These are phyloP conservation scores for Alternaria sp. DNA, from an alignment of 2,329 filamentous ascomycete genomes.

Conservation along the genomic window DNA sequence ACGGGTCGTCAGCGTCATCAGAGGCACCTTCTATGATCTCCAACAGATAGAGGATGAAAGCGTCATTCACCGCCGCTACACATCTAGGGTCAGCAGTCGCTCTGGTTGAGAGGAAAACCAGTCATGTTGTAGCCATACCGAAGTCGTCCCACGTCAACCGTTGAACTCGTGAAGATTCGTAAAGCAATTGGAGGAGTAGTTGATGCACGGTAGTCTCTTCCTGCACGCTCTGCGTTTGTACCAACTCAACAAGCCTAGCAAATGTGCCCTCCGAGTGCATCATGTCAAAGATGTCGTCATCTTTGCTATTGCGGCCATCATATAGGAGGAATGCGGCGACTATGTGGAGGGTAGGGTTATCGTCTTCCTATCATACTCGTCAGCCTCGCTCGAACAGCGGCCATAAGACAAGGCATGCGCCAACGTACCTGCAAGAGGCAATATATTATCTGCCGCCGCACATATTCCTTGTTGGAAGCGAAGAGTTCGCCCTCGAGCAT, in stretches of 20 bases:
- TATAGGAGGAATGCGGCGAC: slow-evolving; percentile 85
- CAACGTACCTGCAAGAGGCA: slow-evolving; percentile 72
- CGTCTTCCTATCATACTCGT: slow-evolving; percentile 73
- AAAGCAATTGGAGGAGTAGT: slow-evolving; percentile 84
- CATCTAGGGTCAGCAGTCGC: neutral
- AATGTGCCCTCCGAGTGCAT: slow-evolving; percentile 91
- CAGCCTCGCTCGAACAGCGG: slow-evolving; percentile 12
- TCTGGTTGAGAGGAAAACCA: neutral
- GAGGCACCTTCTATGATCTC: slow-evolving; percentile 86
- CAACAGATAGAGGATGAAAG: slow-evolving; percentile 83
- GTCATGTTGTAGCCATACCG: slow-evolving; percentile 57
- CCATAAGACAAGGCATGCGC: neutral
- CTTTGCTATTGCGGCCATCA: slow-evolving; percentile 79
- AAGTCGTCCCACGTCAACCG: slow-evolving; percentile 78
- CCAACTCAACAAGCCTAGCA: slow-evolving; percentile 79
- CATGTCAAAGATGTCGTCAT: slow-evolving; percentile 77
- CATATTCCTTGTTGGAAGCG: slow-evolving; percentile 76
- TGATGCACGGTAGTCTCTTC: slow-evolving; percentile 76
- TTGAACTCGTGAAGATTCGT: slow-evolving; percentile 96
- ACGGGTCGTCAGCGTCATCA: slow-evolving; percentile 87
- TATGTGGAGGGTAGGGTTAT: slow-evolving; percentile 77
- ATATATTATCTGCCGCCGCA: slow-evolving; percentile 90
- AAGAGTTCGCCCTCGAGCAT: slow-evolving; percentile 81
- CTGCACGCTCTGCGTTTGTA: slow-evolving; percentile 67
- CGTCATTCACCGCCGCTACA: slow-evolving; percentile 68